Percentiles rank a stretch among this genome's conserved stretches.
Conservation (phyloP, 129 eudicot genomes). For the Lactuca sativa region DNA sequence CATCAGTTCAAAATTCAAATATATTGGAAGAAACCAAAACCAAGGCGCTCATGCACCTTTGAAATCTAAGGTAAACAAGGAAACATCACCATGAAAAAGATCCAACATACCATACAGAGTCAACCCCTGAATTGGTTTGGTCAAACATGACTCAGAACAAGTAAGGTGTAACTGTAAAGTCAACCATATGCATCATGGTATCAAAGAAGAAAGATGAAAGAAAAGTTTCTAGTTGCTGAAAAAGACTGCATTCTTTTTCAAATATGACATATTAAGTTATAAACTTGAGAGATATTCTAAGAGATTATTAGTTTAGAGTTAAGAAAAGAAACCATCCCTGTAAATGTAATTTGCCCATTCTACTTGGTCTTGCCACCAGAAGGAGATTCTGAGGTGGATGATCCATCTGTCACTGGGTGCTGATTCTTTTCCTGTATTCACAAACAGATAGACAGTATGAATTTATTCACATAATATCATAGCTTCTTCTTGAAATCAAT, state of each 20-base stretch:
- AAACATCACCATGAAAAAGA: slow-evolving; percentile 26
- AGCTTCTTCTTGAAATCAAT: slow-evolving; percentile 3
- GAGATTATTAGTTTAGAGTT: slow-evolving; percentile 15
- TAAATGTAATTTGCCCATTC: slow-evolving; percentile 4
- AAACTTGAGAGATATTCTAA: slow-evolving; percentile 9
- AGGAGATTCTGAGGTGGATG: slow-evolving; percentile 33
- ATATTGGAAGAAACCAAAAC: neutral
- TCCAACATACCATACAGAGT: neutral
- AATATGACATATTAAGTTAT: neutral
- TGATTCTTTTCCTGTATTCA: slow-evolving; percentile 41
- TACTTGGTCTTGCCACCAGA: slow-evolving; percentile 21
- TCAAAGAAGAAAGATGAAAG: slow-evolving; percentile 9
- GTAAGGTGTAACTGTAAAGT: neutral
- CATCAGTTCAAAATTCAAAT: neutral
- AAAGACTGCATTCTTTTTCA: slow-evolving; percentile 7
- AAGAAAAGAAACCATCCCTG: slow-evolving; percentile 15
- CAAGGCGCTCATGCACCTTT: neutral
- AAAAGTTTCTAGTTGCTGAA: slow-evolving; percentile 1
- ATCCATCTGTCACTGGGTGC: slow-evolving; percentile 13
- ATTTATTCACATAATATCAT: slow-evolving; percentile 1
- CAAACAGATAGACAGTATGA: slow-evolving; percentile 11
- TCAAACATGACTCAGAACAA: slow-evolving; percentile 14
- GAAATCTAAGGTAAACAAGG: neutral
- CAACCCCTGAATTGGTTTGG: slow-evolving; percentile 11
- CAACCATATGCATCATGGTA: slow-evolving; percentile 10